A percentile compares a stretch with the other conserved stretches of the same genome.
phyloP scores from a whole-genome alignment of 176 grass and related monocot genomes.

The Poa annua region DNA sequence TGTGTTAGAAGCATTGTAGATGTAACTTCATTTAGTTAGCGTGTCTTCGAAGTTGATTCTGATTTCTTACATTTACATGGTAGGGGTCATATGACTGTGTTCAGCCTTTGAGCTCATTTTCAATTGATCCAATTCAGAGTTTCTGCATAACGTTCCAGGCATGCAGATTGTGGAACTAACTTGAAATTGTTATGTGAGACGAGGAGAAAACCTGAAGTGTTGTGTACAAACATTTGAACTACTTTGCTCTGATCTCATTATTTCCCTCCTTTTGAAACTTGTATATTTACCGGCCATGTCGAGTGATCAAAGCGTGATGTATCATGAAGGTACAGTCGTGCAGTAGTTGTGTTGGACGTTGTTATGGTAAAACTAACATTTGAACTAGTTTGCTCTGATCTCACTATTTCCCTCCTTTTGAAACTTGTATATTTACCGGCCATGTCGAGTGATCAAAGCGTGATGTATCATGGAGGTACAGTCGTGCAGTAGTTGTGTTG shows the following conservation, averaged over 20 bases:
- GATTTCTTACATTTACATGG: background rate
- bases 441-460: background rate
- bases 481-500: background rate
- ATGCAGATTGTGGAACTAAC: background rate
- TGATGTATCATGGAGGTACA: background rate
- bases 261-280: background rate
- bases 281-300: background rate
- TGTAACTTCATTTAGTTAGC: slow-evolving; percentile 18
- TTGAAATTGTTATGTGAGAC: background rate
- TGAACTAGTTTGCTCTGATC: background rate
- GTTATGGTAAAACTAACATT: background rate
- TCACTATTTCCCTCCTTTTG: background rate
- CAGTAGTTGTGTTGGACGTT: background rate
- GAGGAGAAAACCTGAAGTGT: background rate
- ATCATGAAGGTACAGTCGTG: background rate
- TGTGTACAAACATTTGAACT: background rate
- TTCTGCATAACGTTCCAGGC: background rate
- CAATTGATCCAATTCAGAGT: background rate
- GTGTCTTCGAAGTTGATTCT: background rate
- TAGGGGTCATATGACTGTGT: background rate
- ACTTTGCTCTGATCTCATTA: background rate
- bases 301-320: background rate
- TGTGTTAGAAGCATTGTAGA: slow-evolving; percentile 16
- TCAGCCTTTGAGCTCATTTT: background rate
- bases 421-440: background rate